Percentiles rank a stretch among this genome's conserved stretches.
Conservation (phyloP, 2,329 filamentous ascomycete species). For the Fonsecaea pedrosoi region DNA sequence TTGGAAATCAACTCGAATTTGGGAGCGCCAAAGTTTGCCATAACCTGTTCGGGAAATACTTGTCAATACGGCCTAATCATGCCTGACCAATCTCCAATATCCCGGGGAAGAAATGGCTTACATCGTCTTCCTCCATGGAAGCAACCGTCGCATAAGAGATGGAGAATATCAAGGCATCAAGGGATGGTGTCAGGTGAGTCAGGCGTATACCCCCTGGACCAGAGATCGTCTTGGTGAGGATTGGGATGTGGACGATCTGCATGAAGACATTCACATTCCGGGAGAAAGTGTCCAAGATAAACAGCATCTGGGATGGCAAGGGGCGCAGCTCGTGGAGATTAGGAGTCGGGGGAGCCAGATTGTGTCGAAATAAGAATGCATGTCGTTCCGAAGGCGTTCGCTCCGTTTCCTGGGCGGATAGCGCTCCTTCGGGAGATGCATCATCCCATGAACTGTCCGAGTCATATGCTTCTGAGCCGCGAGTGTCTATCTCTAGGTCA, state of each 20-base stretch:
- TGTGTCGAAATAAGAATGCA: slow-evolving; percentile 61
- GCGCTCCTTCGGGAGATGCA: slow-evolving; percentile 38
- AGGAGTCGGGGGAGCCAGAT: slow-evolving; percentile 39
- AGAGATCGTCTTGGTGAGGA: slow-evolving; percentile 43
- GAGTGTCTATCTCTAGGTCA: slow-evolving; percentile 49
- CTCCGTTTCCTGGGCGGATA: slow-evolving; percentile 48
- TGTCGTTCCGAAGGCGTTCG: slow-evolving; percentile 56
- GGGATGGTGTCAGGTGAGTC: slow-evolving; percentile 48
- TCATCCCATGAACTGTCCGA: slow-evolving; percentile 48
- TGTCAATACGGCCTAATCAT: slow-evolving; percentile 13
- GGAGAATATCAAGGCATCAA: slow-evolving; percentile 63
- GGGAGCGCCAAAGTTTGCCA: slow-evolving; percentile 49
- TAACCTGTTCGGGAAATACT: slow-evolving; percentile 14
- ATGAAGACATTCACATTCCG: slow-evolving; percentile 59
- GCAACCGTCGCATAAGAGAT: slow-evolving; percentile 64
- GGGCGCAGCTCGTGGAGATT: slow-evolving; percentile 56
- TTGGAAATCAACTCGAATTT: slow-evolving; percentile 55
- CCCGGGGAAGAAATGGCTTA: slow-evolving; percentile 43
- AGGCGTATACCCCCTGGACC: slow-evolving; percentile 47
- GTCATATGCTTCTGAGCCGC: slow-evolving; percentile 45
- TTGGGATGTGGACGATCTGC: slow-evolving; percentile 45
- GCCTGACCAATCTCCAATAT: background rate
- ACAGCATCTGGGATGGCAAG: slow-evolving; percentile 62
- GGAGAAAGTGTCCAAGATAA: slow-evolving; percentile 58
- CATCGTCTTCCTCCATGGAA: slow-evolving; percentile 65